Percentiles rank a stretch among this genome's conserved stretches.
These are phyloP conservation scores for Penicillium atrosanguineum DNA, from an alignment of 495 filamentous ascomycete species.

Conservation along the genomic window DNA sequence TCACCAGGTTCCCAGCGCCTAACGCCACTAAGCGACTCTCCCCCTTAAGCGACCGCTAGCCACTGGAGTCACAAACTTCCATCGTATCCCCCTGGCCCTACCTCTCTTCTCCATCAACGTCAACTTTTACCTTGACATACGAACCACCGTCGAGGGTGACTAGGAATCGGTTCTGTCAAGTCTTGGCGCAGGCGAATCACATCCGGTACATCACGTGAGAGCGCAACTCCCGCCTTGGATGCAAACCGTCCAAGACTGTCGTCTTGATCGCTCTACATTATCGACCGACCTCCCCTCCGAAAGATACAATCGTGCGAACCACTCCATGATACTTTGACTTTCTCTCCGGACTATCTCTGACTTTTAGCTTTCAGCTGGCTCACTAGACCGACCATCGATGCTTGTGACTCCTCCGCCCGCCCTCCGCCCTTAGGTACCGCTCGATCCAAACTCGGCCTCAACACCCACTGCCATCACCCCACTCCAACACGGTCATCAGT, in stretches of 20 bases:
- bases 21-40: neutral
- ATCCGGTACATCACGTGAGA: constrained; percentile 30
- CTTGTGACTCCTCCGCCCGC: constrained; percentile 36
- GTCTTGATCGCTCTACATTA: constrained; percentile 21
- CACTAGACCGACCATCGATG: constrained; percentile 17
- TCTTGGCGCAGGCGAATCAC: constrained; percentile 27
- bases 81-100: neutral
- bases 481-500: constrained; percentile 7
- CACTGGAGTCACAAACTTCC: neutral
- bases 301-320: constrained; percentile 21
- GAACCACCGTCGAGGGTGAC: neutral
- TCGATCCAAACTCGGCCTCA: constrained; percentile 19
- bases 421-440: constrained; percentile 30
- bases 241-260: constrained; percentile 40
- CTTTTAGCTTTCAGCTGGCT: constrained; percentile 7
- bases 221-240: constrained; percentile 41
- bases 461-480: constrained; percentile 5
- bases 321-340: constrained; percentile 5
- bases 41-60: neutral
- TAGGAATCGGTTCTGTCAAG: constrained; percentile 3
- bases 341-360: constrained; percentile 8
- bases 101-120: neutral
- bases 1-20: neutral
- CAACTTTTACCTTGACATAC: neutral
- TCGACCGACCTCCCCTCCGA: constrained; percentile 8